Evolutionary conservation across 768 basidiomycete species (phyloP).

Genomic region (Austroboletus eburneus): DNA sequence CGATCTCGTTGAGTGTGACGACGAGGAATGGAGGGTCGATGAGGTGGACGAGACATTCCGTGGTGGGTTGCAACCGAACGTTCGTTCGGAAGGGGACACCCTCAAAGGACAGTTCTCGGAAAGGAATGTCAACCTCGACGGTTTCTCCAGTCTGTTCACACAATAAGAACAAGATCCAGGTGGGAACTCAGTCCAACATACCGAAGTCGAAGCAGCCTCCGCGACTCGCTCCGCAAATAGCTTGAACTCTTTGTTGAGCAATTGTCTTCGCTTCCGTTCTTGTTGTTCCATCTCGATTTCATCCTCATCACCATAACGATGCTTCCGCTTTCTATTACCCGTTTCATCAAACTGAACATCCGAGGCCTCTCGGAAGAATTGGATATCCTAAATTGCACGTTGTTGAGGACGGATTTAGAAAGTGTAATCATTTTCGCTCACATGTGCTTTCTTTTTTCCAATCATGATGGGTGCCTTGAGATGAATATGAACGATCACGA

Average conservation of each 20-base stretch:
- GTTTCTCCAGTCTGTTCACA: constrained; percentile 66
- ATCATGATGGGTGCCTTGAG: constrained; percentile 96
- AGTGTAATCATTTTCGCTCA: constrained; percentile 33
- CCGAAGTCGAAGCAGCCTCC: constrained; percentile 73
- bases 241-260: constrained; percentile 93
- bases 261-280: constrained; percentile 83
- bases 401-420: background rate
- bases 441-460: constrained; percentile 96
- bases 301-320: constrained; percentile 96
- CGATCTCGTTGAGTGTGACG: constrained; percentile 90
- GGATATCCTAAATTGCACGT: constrained; percentile 66
- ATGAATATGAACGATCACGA: constrained; percentile 92
- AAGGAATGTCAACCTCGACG: constrained; percentile 92
- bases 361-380: constrained; percentile 97
- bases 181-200: constrained; percentile 35
- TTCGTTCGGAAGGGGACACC: constrained; percentile 96
- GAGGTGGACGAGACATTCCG: constrained; percentile 93
- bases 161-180: background rate
- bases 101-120: constrained; percentile 94
- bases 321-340: constrained; percentile 96
- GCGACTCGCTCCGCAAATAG: constrained; percentile 89
- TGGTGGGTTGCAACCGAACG: constrained; percentile 92
- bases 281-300: constrained; percentile 99
- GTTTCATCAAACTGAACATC: constrained; percentile 99
- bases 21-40: constrained; percentile 96